Conservation (phyloP, 2,329 filamentous ascomycete species). For the Hymenoscyphus fructigenus region DNA sequence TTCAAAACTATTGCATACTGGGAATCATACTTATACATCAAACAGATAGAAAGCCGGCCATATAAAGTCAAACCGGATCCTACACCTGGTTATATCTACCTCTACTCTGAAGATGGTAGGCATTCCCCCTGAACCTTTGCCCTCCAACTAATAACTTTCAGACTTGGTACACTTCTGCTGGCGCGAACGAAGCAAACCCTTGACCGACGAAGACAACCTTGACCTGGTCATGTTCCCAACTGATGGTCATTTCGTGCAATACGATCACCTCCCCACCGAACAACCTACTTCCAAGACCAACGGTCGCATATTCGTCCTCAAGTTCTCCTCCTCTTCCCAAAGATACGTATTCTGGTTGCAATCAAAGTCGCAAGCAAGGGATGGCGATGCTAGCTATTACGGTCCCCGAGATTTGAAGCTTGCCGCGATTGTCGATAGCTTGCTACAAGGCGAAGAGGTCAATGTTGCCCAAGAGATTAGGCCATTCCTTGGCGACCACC, state of each 20-base stretch:
- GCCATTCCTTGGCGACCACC: constrained; percentile 53
- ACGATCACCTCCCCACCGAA: constrained; percentile 66
- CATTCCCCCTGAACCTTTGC: constrained; percentile 16
- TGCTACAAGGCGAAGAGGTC: constrained; percentile 87
- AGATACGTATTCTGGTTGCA: constrained; percentile 96
- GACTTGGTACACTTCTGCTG: constrained; percentile 96
- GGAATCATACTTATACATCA: constrained; percentile 23
- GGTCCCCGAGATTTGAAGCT: constrained; percentile 84
- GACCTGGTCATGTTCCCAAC: constrained; percentile 92
- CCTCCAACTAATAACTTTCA: constrained; percentile 38
- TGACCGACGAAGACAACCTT: constrained; percentile 69
- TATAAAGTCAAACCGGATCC: constrained; percentile 71
- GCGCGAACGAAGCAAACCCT: constrained; percentile 72
- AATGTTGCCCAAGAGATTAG: constrained; percentile 74
- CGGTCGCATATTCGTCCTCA: constrained; percentile 89
- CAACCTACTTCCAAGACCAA: constrained; percentile 67
- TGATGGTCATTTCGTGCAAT: constrained; percentile 84
- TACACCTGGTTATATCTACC: constrained; percentile 83
- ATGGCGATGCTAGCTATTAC: constrained; percentile 72
- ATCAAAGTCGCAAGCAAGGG: constrained; percentile 74
- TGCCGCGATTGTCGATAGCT: constrained; percentile 78
- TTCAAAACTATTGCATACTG: neutral
- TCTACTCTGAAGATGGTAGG: constrained; percentile 85
- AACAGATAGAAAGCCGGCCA: constrained; percentile 54
- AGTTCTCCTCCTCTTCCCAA: constrained; percentile 89